Base-by-base conservation (phyloP, 2,329 filamentous ascomycete genomes). In the Fusarium piperis region DNA sequence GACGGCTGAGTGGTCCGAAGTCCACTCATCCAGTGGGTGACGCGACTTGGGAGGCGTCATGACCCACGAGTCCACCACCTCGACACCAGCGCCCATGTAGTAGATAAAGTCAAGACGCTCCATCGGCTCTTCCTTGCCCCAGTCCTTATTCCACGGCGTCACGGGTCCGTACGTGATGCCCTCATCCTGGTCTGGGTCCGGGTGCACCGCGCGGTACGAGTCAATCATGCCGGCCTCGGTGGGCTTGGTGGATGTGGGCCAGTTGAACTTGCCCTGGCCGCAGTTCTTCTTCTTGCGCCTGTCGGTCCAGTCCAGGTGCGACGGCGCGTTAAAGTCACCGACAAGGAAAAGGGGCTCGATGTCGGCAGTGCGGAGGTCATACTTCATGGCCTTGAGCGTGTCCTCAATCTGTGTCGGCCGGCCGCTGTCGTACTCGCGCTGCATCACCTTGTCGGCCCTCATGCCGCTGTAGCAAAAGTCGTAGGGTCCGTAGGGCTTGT, bases 61-160 rank as follows among this genome's bases (percentile, higher is more conserved):
- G 1, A 69, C 65, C 48, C 76, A 65, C 2, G 81, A 81, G 13
- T 69, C 71, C 9, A 78, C 23, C 2, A 79, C 75, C 18, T 70
- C 70, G 18, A 83, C 59, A 1, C 30, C 48, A 20, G 59, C 63
- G 6, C 81, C 80, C 64, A 78, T 80, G 71, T 81, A 74, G 65
- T 83, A 83, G 23, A 83, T 78, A 62, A 83, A 83, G 72, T 83
- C 81, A 35, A 84, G 83, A 4, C 82, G 75, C 59, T 83, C 82
- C 64, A 78, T 67, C 0, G 82, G 82, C 76, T 83, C 82, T 0
- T 81, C 79, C 74, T 82, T 80, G 2, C 73, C 61, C 4, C 74
- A 70, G 10, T 75, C 74, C 2, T 76, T 70, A 63, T 83, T 81
- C 11, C 72, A 68, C 1, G 76, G 74, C 52, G 74, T 80, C n/a